Evolutionary conservation across 1,284 basidiomycete species (phyloP).

Genomic region (Amylostereum chailletii): DNA sequence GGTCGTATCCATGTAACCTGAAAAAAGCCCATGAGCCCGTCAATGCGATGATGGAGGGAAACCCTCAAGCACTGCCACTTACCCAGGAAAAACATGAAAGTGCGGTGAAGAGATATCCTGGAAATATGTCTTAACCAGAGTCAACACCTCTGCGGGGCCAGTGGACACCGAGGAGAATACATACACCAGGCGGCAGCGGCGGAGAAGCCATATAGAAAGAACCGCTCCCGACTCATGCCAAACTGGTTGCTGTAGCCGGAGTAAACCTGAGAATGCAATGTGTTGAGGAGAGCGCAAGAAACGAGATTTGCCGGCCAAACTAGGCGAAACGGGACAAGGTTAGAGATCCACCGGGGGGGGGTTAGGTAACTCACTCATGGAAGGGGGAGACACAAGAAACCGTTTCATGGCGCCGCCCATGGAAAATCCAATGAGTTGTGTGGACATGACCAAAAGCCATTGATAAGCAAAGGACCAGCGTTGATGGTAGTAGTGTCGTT

Average conservation of each 20-base stretch:
- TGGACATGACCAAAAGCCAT: slow-evolving; percentile 77
- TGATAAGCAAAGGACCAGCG: slow-evolving; percentile 61
- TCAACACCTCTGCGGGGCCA: too few relatives aligned
- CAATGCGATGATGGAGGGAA: too few relatives aligned
- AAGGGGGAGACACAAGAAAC: slow-evolving; percentile 80
- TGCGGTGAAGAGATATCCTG: slow-evolving; percentile 59
- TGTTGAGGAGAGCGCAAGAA: slow-evolving; percentile 77
- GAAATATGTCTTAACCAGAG: slow-evolving; percentile 37
- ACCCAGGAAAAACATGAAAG: slow-evolving; percentile 57
- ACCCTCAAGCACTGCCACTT: slow-evolving; percentile 2
- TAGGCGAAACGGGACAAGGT: slow-evolving; percentile 4
- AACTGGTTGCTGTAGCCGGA: slow-evolving; percentile 54
- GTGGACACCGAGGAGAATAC: slow-evolving; percentile 5
- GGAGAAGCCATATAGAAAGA: slow-evolving; percentile 62
- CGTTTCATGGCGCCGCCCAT: slow-evolving; percentile 65
- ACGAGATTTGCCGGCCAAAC: slow-evolving; percentile 86
- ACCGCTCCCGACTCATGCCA: slow-evolving; percentile 66
- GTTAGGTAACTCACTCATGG: slow-evolving; percentile 50
- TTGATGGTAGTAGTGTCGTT: slow-evolving; percentile 64
- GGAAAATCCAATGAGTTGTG: slow-evolving; percentile 82
- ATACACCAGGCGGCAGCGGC: slow-evolving; percentile 56
- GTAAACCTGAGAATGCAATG: slow-evolving; percentile 57
- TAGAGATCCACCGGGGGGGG: not conserved
- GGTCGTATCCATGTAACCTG: slow-evolving; percentile 68
- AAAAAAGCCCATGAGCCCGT: too few relatives aligned